Evolutionary conservation across 345 rosid genomes (phyloP), one percentile per base, ranked within the genome.

Genomic region (Laguncularia racemosa): DNA sequence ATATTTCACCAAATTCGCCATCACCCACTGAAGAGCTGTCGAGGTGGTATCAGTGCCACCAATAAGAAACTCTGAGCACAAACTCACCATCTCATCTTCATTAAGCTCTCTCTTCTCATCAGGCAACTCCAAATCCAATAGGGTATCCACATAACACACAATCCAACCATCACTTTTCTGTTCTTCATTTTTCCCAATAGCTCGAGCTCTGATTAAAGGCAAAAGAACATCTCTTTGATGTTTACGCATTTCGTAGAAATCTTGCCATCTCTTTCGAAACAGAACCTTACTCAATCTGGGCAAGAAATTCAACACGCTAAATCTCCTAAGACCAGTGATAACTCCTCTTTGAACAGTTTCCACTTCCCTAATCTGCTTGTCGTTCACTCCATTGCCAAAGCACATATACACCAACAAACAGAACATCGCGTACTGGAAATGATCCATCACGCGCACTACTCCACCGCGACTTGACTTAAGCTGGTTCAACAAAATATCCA

Each of bases 1-100:
- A 51, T 44, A 21, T 45, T 64, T 63, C 50, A 63, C 56, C 48
- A 63, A 2, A 44, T 63, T 63, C 40, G 67, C 67, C 50, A 63
- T 56, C 20, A 56, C 56, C 67, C 67, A 48, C 21, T 56, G 67
- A 17, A 63, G 20, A 11, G 60, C 61, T 33, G 61, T 63, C 21
- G 61, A 55, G 4, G 67, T 63, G 0, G 61, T 55, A 52, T 63
- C 50, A 13, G 46, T 56, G 13, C 67, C 67, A 40, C 20, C 67
- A 12, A 3, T 56, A 38, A 63, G 67, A 16, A 63, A 63, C 60
- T 63, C 67, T 0, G 43, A 20, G 50, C 50, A 48, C 13, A 63
- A 60, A 44, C 55, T 20, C 48, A 49, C 16, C 4, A 63, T 50
- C 13, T 63, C 56, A 20, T 1, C 50, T 56, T 63, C 67, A 6